These are phyloP conservation scores for Hemileccinum hortonii DNA, from an alignment of 1,284 basidiomycete genomes.

Conservation along the genomic window DNA sequence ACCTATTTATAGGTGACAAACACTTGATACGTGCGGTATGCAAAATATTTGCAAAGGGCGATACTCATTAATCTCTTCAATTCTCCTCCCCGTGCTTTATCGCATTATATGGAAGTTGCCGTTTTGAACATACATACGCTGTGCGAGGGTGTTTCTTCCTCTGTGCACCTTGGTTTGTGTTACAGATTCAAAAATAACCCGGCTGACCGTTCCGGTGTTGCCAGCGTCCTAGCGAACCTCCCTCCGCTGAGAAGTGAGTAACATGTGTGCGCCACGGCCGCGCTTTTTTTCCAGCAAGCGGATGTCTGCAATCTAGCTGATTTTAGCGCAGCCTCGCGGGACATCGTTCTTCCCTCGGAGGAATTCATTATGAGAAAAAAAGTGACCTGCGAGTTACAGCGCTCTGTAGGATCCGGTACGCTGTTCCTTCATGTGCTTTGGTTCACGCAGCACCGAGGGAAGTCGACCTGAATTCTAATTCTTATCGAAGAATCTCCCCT, in stretches of 20 bases:
- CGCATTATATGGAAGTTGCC: not conserved
- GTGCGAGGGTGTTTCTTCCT: not conserved
- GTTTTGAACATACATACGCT: not conserved
- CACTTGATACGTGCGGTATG: not conserved
- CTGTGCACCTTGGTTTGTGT: not conserved
- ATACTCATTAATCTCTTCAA: no score
- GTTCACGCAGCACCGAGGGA: not conserved
- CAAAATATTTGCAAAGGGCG: no score
- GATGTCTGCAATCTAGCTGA: not conserved
- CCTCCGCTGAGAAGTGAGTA: not conserved
- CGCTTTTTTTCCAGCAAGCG: not conserved
- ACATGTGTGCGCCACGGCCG: not conserved
- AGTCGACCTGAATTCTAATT: not conserved
- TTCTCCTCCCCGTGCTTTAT: not conserved
- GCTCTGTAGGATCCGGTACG: not conserved
- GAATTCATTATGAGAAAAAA: slow-evolving; percentile 6
- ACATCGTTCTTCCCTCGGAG: not conserved
- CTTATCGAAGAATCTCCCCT: not conserved
- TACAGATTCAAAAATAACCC: not conserved
- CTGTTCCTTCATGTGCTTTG: not conserved
- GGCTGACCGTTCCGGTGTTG: not conserved
- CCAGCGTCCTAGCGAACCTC: not conserved
- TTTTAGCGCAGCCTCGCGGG: not conserved
- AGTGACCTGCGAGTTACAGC: not conserved
- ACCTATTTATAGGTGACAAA: not conserved